A percentile compares a stretch with the other conserved stretches of the same genome.
Evolutionary conservation across 192 early-diverging fungal species (phyloP).

Genomic region (Phlyctochytrium planicorne): DNA sequence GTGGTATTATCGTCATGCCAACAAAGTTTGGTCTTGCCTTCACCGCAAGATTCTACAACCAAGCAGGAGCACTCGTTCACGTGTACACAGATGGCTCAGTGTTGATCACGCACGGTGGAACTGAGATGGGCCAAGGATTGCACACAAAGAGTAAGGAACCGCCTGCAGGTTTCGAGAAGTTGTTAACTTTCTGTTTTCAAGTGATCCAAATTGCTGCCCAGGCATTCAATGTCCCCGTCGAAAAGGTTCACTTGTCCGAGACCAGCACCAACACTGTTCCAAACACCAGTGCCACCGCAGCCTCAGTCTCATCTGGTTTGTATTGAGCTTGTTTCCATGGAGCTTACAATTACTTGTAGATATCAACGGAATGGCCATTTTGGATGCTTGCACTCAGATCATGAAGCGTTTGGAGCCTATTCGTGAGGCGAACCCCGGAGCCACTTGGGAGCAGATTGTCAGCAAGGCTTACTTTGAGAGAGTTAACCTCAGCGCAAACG

Average conservation of each 20-base stretch:
- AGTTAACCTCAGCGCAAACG: conserved; percentile 74
- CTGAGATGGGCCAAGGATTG: conserved; percentile 92
- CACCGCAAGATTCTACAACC: conserved; percentile 73
- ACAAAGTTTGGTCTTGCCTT: conserved; percentile 86
- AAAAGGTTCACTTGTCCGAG: conserved; percentile 65
- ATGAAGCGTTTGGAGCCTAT: conserved; percentile 69
- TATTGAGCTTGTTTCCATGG: background rate
- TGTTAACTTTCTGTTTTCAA: conserved; percentile 17
- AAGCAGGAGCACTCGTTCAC: conserved; percentile 81
- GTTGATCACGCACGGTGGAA: conserved; percentile 75
- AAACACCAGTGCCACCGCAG: conserved; percentile 80
- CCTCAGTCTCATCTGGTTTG: conserved; percentile 64
- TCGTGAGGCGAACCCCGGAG: conserved; percentile 55
- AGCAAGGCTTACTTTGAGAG: conserved; percentile 75
- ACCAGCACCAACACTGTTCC: conserved; percentile 76
- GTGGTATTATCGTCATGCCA: conserved; percentile 74
- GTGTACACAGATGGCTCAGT: conserved; percentile 85
- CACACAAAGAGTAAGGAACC: conserved; percentile 70
- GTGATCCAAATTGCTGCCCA: conserved; percentile 82
- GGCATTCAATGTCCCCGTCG: conserved; percentile 69
- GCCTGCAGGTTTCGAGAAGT: too few relatives aligned
- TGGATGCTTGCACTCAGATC: conserved; percentile 75
- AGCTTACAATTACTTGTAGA: conserved; percentile 36
- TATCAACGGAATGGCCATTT: conserved; percentile 79
- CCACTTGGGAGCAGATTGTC: conserved; percentile 54